A percentile compares a stretch with the other conserved stretches of the same genome.
Conservation (phyloP, 768 basidiomycete species). For the Antrodiella citrinella region DNA sequence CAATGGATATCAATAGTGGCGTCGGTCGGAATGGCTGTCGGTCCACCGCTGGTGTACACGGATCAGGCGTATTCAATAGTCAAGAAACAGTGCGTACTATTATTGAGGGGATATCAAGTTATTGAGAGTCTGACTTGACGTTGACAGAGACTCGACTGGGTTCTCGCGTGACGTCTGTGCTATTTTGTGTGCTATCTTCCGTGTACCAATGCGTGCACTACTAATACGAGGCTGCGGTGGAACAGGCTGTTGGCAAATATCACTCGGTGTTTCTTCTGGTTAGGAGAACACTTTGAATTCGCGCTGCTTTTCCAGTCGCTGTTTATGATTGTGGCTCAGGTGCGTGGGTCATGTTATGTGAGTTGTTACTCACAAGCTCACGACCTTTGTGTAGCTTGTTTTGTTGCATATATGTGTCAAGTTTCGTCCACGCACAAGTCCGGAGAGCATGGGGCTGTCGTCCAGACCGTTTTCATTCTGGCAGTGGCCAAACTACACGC, state of each 20-base stretch:
- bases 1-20: slow-evolving; percentile 64
- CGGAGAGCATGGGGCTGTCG: slow-evolving; percentile 52
- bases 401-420: slow-evolving; percentile 76
- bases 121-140: neutral
- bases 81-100: slow-evolving; percentile 49
- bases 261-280: slow-evolving; percentile 86
- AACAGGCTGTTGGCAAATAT: slow-evolving; percentile 74
- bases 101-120: slow-evolving; percentile 1
- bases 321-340: slow-evolving; percentile 81
- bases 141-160: slow-evolving; percentile 66
- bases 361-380: slow-evolving; percentile 1
- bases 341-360: slow-evolving; percentile 30
- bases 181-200: slow-evolving; percentile 49
- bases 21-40: slow-evolving; percentile 78
- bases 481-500: slow-evolving; percentile 75
- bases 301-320: slow-evolving; percentile 75
- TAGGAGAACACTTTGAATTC: slow-evolving; percentile 71
- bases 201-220: neutral
- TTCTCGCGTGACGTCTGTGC: slow-evolving; percentile 85
- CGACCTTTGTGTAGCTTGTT: slow-evolving; percentile 45
- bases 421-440: slow-evolving; percentile 53
- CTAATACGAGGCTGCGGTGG: neutral
- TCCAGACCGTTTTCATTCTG: slow-evolving; percentile 69
- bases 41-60: slow-evolving; percentile 77
- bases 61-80: slow-evolving; percentile 81